Conservation (phyloP, 371 early-diverging fungal genomes). For the Dinochytrium kinnereticum region DNA sequence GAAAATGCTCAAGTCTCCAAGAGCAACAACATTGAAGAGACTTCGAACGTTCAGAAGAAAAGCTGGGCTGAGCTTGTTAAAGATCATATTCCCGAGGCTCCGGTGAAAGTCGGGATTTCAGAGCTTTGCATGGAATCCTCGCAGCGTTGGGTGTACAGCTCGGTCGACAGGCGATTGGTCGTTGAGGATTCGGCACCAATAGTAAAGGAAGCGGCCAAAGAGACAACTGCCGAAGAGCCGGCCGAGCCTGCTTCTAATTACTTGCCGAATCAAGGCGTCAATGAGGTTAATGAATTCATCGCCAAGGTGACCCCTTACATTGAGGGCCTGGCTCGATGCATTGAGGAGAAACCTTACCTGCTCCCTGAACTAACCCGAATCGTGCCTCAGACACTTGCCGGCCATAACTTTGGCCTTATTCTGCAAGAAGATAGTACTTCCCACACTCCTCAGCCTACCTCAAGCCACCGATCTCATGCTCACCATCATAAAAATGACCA, state of each 20-base stretch:
- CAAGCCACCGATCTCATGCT: neutral
- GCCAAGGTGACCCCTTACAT: conserved; percentile 18
- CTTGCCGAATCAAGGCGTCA: neutral
- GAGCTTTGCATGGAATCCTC: conserved; percentile 10
- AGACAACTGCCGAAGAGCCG: neutral
- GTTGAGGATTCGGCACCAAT: neutral
- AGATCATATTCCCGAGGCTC: neutral
- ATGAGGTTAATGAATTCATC: conserved; percentile 14
- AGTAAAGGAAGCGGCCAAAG: neutral
- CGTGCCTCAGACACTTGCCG: conserved; percentile 28
- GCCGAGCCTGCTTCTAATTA: neutral
- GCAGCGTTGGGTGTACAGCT: conserved; percentile 4
- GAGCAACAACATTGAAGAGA: neutral
- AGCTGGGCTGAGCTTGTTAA: conserved; percentile 6
- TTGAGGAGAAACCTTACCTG: conserved; percentile 27
- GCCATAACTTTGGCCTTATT: conserved; percentile 28
- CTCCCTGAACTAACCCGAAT: conserved; percentile 16
- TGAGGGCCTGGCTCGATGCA: conserved; percentile 10
- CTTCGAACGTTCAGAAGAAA: neutral
- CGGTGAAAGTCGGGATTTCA: neutral
- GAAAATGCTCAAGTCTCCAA: neutral
- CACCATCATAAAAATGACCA: conserved; percentile 3
- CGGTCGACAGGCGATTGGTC: neutral
- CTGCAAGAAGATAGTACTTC: neutral
- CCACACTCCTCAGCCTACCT: neutral